A percentile compares a stretch with the other conserved stretches of the same genome.
These are phyloP conservation scores for Mycena sp. DNA, from an alignment of 1,284 basidiomycete species.

Conservation along the genomic window DNA sequence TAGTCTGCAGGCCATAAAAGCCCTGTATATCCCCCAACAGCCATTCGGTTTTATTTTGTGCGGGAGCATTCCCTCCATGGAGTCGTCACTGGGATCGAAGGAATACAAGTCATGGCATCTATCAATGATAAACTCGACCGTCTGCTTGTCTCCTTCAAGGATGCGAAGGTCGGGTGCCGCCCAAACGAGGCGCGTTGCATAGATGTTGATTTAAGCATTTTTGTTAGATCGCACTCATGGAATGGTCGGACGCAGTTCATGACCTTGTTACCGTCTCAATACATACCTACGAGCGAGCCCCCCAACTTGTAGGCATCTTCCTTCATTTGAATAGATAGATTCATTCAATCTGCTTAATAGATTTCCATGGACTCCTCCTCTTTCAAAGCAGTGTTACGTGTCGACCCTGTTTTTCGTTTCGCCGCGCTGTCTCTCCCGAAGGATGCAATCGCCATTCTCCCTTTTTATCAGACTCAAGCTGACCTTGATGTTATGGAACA, in stretches of 20 bases:
- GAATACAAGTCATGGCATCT: constrained; percentile 82
- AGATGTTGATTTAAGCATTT: not conserved
- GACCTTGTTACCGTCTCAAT: constrained; percentile 94
- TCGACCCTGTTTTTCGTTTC: constrained; percentile 88
- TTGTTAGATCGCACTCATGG: constrained; percentile 88
- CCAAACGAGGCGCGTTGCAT: not conserved
- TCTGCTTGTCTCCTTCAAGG: constrained; percentile 91
- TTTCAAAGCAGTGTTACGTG: constrained; percentile 76
- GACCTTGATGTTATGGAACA: constrained; percentile 88
- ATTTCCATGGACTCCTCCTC: constrained; percentile 74
- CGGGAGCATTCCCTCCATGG: constrained; percentile 90
- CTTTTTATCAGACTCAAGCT: constrained; percentile 89
- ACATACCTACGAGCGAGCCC: constrained; percentile 96
- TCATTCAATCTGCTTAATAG: constrained; percentile 45
- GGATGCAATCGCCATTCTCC: constrained; percentile 91
- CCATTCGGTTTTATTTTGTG: constrained; percentile 78
- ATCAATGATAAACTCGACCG: constrained; percentile 88
- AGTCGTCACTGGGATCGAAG: constrained; percentile 86
- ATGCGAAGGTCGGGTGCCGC: constrained; percentile 83
- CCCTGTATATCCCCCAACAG: constrained; percentile 51
- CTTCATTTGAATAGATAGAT: not conserved
- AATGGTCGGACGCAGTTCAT: constrained; percentile 85
- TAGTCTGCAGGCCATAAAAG: constrained; percentile 48
- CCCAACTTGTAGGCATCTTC: constrained; percentile 76
- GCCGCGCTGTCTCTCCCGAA: constrained; percentile 89